Conservation (phyloP, 148 eudicot genomes). For the Polygonum maritimum region DNA sequence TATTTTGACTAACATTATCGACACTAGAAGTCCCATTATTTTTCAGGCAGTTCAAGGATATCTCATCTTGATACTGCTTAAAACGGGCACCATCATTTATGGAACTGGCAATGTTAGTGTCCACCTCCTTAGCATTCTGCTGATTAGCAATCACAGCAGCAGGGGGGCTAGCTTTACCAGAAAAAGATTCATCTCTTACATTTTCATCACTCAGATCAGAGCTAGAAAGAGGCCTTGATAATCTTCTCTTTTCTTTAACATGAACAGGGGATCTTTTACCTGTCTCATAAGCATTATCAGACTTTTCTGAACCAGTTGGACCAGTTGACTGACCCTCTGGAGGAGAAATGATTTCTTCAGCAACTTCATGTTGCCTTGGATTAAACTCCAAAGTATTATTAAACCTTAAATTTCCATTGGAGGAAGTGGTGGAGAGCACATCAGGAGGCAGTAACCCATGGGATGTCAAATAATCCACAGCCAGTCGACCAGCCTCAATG, state of each 20-base stretch:
- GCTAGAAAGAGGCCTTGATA: slow-evolving; percentile 29
- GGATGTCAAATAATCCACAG: slow-evolving; percentile 74
- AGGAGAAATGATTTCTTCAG: slow-evolving; percentile 19
- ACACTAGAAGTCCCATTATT: slow-evolving; percentile 14
- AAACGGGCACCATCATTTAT: slow-evolving; percentile 22
- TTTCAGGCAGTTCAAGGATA: slow-evolving; percentile 18
- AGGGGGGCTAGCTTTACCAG: slow-evolving; percentile 11
- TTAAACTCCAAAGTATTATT: slow-evolving; percentile 26
- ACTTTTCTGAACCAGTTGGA: slow-evolving; percentile 28
- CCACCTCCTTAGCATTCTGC: slow-evolving; percentile 18
- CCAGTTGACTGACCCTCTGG: slow-evolving; percentile 25
- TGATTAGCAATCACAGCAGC: slow-evolving; percentile 22
- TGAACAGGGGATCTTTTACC: slow-evolving; percentile 30
- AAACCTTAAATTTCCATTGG: slow-evolving; percentile 34
- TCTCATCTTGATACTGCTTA: slow-evolving; percentile 21
- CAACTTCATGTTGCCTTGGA: slow-evolving; percentile 21
- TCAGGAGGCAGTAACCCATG: slow-evolving; percentile 64
- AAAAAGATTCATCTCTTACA: slow-evolving; percentile 41
- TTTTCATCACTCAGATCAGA: slow-evolving; percentile 40
- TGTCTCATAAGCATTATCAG: slow-evolving; percentile 25
- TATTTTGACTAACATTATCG: slow-evolving; percentile 18
- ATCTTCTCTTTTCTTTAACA: slow-evolving; percentile 44
- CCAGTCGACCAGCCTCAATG: slow-evolving; percentile 84
- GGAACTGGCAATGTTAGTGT: slow-evolving; percentile 12
- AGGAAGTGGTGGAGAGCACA: slow-evolving; percentile 24